phyloP scores from a whole-genome alignment of 2,329 filamentous ascomycete species.

The Triangularia setosa region DNA sequence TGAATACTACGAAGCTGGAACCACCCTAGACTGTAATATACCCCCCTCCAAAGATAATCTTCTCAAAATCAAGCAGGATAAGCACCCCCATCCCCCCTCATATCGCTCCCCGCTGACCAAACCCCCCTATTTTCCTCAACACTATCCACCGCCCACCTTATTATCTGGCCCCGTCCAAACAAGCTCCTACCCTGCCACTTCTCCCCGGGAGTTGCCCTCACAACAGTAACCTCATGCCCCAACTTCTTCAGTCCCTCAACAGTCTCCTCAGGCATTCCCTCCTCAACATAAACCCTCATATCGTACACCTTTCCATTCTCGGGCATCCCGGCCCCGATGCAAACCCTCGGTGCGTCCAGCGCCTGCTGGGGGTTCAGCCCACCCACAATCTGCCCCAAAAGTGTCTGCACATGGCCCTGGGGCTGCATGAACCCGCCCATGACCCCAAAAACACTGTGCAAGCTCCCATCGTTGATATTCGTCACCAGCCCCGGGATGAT shows the following conservation, averaged over 20 bases:
- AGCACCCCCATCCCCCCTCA: conserved; percentile 74
- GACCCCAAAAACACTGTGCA: conserved; percentile 87
- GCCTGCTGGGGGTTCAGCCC: conserved; percentile 80
- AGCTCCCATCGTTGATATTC: conserved; percentile 64
- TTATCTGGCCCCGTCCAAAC: conserved; percentile 87
- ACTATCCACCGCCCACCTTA: conserved; percentile 68
- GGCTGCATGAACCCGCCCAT: conserved; percentile 99
- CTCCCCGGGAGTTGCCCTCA: conserved; percentile 46
- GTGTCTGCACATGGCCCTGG: conserved; percentile 89
- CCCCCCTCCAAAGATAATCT: neutral
- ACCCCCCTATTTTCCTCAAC: conserved; percentile 61
- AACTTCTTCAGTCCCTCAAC: conserved; percentile 62
- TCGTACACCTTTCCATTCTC: conserved; percentile 55
- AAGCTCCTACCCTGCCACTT: conserved; percentile 51
- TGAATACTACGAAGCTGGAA: too few species aligned
- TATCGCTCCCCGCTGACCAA: conserved; percentile 87
- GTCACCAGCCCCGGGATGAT: conserved; percentile 94
- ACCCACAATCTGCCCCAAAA: conserved; percentile 85
- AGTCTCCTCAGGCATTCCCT: conserved; percentile 69
- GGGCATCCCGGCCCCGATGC: conserved; percentile 72
- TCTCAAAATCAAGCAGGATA: conserved; percentile 47
- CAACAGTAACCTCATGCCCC: conserved; percentile 69
- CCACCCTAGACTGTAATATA: conserved; percentile 1
- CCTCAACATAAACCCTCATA: conserved; percentile 71
- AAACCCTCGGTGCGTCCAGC: conserved; percentile 86